These are phyloP conservation scores for Grigorovia yakushimaensis DNA, from an alignment of 805 yeast genomes.

Conservation along the genomic window DNA sequence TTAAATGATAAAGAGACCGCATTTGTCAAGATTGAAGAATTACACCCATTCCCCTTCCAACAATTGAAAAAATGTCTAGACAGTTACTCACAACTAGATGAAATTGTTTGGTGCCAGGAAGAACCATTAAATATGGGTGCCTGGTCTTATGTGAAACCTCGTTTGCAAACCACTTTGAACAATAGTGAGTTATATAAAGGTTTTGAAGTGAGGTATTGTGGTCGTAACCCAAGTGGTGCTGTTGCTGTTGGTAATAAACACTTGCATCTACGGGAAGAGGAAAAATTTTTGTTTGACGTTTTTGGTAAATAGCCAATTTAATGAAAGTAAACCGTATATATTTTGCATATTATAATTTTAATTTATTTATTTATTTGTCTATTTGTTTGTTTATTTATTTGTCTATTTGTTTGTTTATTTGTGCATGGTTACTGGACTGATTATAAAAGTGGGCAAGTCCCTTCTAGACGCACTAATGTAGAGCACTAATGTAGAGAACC, in stretches of 20 bases:
- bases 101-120: slow-evolving; percentile 95
- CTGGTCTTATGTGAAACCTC: slow-evolving; percentile 72
- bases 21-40: slow-evolving; percentile 79
- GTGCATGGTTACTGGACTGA: too few species aligned
- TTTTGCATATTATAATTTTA: background rate
- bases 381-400: too few species aligned
- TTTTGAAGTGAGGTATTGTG: slow-evolving; percentile 68
- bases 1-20: slow-evolving; percentile 77
- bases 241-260: slow-evolving; percentile 96
- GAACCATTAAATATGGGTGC: slow-evolving; percentile 98
- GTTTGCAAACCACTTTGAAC: slow-evolving; percentile 64
- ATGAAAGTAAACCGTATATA: background rate
- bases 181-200: slow-evolving; percentile 64
- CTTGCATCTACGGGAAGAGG: slow-evolving; percentile 82
- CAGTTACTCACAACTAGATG: slow-evolving; percentile 73
- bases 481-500: too few species aligned
- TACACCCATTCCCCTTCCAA: slow-evolving; percentile 98
- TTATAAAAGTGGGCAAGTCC: too few species aligned
- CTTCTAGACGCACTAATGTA: too few species aligned
- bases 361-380: too few species aligned
- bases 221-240: slow-evolving; percentile 96
- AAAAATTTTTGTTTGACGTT: slow-evolving; percentile 71
- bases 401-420: too few species aligned
- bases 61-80: slow-evolving; percentile 79
- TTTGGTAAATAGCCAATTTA: slow-evolving; percentile 13